Conservation (phyloP, 2,329 filamentous ascomycete genomes). For the Sporothrix inflata region DNA sequence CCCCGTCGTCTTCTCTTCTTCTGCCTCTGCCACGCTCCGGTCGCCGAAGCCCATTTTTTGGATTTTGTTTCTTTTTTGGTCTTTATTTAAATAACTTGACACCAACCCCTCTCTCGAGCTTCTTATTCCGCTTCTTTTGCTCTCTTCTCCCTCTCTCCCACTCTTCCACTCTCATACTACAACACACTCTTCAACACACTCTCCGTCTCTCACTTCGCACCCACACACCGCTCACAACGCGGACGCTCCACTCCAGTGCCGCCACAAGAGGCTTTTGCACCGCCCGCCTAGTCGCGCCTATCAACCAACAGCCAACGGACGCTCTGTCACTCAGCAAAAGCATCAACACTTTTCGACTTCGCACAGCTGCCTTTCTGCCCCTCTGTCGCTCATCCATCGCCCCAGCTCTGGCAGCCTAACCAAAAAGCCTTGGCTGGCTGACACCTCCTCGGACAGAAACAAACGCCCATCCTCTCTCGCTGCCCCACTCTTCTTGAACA, state of each 20-base stretch:
- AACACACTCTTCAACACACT: background rate
- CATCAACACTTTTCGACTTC: background rate
- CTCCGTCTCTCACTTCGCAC: background rate
- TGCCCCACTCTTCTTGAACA: constrained; percentile 4
- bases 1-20: background rate
- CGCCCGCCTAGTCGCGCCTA: background rate
- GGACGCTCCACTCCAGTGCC: background rate
- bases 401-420: constrained; percentile 16
- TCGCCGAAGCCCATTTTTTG: background rate
- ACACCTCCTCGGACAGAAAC: constrained; percentile 13
- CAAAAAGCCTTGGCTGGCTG: constrained; percentile 11
- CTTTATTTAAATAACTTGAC: background rate
- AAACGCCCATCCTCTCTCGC: background rate
- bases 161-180: background rate
- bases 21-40: background rate
- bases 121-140: background rate
- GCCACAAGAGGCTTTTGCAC: background rate
- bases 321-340: background rate
- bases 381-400: background rate
- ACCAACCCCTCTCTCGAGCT: background rate
- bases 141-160: background rate
- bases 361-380: background rate
- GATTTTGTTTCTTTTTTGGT: background rate
- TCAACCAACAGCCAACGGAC: background rate
- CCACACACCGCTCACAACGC: background rate